Conservation (phyloP, 495 filamentous ascomycete species). For the Rhypophila decipiens region DNA sequence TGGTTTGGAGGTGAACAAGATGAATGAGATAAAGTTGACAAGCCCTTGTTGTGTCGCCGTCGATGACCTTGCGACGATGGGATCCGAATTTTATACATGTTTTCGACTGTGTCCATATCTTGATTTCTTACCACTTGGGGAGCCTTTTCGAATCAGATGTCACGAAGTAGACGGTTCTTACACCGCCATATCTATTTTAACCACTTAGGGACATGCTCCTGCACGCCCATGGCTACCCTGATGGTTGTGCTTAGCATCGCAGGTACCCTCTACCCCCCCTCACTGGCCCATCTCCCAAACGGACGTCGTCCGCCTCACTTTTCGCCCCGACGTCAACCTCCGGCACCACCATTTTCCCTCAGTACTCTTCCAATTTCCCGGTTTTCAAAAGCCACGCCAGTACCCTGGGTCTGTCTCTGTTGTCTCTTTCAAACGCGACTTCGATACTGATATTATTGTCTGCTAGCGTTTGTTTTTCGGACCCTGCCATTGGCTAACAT, state of each 20-base stretch:
- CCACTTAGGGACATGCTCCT: conserved; percentile 15
- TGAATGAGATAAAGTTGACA: neutral
- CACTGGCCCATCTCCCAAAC: conserved; percentile 11
- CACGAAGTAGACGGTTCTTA: conserved; percentile 11
- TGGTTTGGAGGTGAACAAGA: conserved; percentile 5
- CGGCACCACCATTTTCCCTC: conserved; percentile 8
- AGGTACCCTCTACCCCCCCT: conserved; percentile 1
- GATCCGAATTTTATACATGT: conserved; percentile 16
- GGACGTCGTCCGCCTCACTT: conserved; percentile 25
- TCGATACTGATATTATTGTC: neutral
- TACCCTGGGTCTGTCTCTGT: neutral
- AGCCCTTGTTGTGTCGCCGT: neutral
- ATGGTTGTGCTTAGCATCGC: conserved; percentile 10
- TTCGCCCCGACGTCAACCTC: conserved; percentile 9
- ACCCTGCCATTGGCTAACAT: neutral
- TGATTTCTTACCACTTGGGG: conserved; percentile 11
- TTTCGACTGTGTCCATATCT: conserved; percentile 13
- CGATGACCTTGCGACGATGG: neutral
- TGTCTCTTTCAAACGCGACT: neutral
- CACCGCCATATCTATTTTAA: conserved; percentile 18
- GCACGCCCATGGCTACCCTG: conserved; percentile 10
- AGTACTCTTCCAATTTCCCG: neutral
- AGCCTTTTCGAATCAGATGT: conserved; percentile 9
- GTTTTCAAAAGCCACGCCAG: neutral
- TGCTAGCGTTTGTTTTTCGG: neutral